A percentile compares a stretch with the other conserved stretches of the same genome.
Evolutionary conservation across 371 early-diverging fungal species (phyloP).

Genomic region (Gilbertella persicaria): DNA sequence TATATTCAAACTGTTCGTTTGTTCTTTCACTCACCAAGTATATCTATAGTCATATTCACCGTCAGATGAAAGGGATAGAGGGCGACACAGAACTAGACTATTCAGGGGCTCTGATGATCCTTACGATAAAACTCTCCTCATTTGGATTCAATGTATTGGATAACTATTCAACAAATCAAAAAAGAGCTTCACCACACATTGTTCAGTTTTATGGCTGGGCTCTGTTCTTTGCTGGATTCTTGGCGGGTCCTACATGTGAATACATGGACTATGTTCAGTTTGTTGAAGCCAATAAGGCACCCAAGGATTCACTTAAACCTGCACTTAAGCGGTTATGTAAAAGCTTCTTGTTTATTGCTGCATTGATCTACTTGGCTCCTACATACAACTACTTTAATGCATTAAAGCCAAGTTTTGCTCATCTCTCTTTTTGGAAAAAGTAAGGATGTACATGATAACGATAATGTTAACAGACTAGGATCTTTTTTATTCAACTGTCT

Average conservation of each 20-base stretch:
- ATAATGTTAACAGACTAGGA: constrained; percentile 11
- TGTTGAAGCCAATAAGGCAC: constrained; percentile 19
- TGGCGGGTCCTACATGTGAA: constrained; percentile 88
- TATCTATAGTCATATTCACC: constrained; percentile 57
- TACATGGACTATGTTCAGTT: constrained; percentile 71
- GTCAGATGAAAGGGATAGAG: constrained; percentile 54
- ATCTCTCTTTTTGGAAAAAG: constrained; percentile 29
- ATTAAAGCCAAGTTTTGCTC: constrained; percentile 26
- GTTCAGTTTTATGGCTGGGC: constrained; percentile 86
- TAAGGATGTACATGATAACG: constrained; percentile 6
- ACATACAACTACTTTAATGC: constrained; percentile 41
- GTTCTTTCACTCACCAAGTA: not conserved
- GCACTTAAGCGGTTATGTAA: constrained; percentile 29
- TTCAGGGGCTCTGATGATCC: constrained; percentile 90
- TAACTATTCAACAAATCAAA: constrained; percentile 12
- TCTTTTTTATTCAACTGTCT: constrained; percentile 63
- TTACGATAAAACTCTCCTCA: constrained; percentile 85
- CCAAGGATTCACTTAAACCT: constrained; percentile 20
- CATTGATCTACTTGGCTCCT: constrained; percentile 37
- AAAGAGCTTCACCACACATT: constrained; percentile 50
- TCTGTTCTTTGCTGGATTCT: constrained; percentile 85
- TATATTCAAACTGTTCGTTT: too few relatives aligned
- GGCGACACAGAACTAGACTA: constrained; percentile 71
- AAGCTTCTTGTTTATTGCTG: constrained; percentile 37
- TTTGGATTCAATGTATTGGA: constrained; percentile 79